These are phyloP conservation scores for Trametes villosa DNA, from an alignment of 768 basidiomycete species.

Conservation along the genomic window DNA sequence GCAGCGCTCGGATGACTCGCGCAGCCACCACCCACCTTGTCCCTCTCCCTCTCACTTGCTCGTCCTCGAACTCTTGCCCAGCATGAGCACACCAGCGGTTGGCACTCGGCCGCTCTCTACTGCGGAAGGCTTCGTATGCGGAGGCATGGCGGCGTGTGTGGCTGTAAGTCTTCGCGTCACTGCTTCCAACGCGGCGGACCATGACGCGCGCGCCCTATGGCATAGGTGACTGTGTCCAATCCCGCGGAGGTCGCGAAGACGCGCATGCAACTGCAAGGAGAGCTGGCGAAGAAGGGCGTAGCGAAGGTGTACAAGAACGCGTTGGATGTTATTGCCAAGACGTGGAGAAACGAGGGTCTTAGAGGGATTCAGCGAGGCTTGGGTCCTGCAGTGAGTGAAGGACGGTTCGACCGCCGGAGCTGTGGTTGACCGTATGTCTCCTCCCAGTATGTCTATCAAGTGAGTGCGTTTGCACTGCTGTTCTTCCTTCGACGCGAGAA, in stretches of 20 bases:
- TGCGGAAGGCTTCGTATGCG: conserved; percentile 82
- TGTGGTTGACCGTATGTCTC: background rate
- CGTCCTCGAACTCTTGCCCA: too few relatives aligned
- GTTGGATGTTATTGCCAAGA: conserved; percentile 86
- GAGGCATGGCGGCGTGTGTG: conserved; percentile 89
- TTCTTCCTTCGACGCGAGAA: background rate
- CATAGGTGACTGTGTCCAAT: conserved; percentile 79
- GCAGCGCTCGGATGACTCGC: background rate
- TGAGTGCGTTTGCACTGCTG: conserved; percentile 44
- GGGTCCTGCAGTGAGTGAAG: conserved; percentile 70
- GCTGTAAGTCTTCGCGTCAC: conserved; percentile 62
- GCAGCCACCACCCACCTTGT: too few relatives aligned
- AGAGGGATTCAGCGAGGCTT: conserved; percentile 93
- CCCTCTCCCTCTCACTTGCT: too few relatives aligned
- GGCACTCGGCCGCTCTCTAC: conserved; percentile 56
- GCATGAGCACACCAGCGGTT: conserved; percentile 11
- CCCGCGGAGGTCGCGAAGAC: conserved; percentile 91
- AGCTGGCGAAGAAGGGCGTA: conserved; percentile 76
- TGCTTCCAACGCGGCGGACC: conserved; percentile 17
- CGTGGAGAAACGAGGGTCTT: conserved; percentile 88
- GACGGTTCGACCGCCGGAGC: conserved; percentile 32
- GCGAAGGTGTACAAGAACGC: conserved; percentile 86
- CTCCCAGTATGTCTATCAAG: conserved; percentile 87
- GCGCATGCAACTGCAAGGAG: conserved; percentile 93
- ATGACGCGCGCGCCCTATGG: background rate